Conservation (phyloP, 75 land plant genomes). For the Picea sitchensis region DNA sequence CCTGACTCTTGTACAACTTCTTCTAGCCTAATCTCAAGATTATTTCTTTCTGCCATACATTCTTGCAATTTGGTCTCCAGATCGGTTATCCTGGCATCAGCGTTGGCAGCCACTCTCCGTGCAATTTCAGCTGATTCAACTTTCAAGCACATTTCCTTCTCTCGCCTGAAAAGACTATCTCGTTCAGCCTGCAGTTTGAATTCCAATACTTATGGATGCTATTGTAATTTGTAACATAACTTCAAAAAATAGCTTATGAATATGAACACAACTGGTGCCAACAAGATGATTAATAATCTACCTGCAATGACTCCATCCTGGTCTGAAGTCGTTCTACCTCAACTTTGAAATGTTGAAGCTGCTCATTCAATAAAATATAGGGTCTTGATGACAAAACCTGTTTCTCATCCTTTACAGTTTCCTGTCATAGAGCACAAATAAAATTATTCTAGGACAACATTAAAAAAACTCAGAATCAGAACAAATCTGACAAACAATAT, state of each 20-base stretch:
- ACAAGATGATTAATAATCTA: slow-evolving; percentile 12
- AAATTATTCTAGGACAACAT: no score
- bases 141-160: slow-evolving; percentile 67
- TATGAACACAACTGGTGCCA: background rate
- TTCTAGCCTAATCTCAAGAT: no score
- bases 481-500: no score
- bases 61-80: no score
- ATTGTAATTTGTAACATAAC: background rate
- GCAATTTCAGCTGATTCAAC: slow-evolving; percentile 63
- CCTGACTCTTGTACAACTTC: no score
- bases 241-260: background rate
- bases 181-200: slow-evolving; percentile 54
- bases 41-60: no score
- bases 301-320: slow-evolving; percentile 68
- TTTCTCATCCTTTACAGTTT: slow-evolving; percentile 56
- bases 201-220: background rate
- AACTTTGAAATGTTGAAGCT: slow-evolving; percentile 63
- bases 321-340: slow-evolving; percentile 67
- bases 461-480: no score
- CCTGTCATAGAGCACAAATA: background rate
- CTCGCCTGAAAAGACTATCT: slow-evolving; percentile 44
- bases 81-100: background rate
- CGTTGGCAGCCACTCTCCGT: slow-evolving; percentile 28
- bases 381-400: slow-evolving; percentile 58
- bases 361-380: slow-evolving; percentile 59